Conservation (phyloP, 345 rosid genomes). For the Gossypium sturtianum region DNA sequence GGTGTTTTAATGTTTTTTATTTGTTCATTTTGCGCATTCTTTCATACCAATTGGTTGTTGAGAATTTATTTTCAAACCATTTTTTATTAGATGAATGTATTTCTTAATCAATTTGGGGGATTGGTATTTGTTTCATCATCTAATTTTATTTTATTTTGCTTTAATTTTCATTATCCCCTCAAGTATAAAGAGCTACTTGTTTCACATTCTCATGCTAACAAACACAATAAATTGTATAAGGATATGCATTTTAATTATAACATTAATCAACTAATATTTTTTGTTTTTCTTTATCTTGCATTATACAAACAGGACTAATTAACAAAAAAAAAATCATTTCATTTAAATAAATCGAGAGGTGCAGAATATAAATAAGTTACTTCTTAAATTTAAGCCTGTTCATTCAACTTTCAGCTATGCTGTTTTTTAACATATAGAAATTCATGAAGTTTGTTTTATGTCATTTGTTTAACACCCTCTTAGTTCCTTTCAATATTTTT, state of each 20-base stretch:
- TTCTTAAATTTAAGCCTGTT: slow-evolving; percentile 2
- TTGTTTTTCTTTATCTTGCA: not conserved
- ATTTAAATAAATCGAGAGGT: slow-evolving; percentile 47
- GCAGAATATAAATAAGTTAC: slow-evolving; percentile 34
- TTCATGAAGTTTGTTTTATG: not conserved
- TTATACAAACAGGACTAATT: not conserved
- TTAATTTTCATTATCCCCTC: not conserved
- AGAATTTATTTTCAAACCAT: too few species aligned
- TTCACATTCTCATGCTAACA: not conserved
- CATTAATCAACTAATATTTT: not conserved
- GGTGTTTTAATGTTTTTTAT: too few species aligned
- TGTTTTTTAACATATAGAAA: not conserved
- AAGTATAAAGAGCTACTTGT: not conserved
- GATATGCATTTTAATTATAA: not conserved
- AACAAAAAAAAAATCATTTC: slow-evolving; percentile 8
- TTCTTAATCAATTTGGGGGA: too few species aligned
- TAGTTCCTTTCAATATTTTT: not conserved
- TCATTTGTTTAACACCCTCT: not conserved
- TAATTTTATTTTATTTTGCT: slow-evolving; percentile 7
- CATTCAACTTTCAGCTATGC: not conserved
- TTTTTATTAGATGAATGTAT: too few species aligned
- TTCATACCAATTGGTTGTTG: too few species aligned
- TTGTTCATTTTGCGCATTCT: too few species aligned
- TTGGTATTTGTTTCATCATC: too few species aligned
- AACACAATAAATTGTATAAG: not conserved